Base-by-base conservation (phyloP, 2,329 filamentous ascomycete species). In the Stenocarpella maydis region DNA sequence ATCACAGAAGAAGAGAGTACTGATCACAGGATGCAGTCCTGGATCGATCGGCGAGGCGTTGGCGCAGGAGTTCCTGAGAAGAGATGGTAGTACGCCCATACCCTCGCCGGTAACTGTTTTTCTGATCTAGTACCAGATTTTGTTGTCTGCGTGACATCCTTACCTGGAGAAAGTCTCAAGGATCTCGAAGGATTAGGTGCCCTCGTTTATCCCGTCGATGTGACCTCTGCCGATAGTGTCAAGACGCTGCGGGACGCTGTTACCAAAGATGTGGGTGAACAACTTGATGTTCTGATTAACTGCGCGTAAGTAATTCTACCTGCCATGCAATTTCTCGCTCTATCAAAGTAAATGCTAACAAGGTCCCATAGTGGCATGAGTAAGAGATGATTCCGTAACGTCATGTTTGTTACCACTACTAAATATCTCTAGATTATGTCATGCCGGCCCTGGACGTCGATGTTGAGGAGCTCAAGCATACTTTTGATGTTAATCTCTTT, bases 401-500 rank as follows among this genome's bases (percentile, higher is more conserved):
- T 15, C 50, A 1, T n/a, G 17, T 2, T 10, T 19, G 3, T 34
- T n/a, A 3, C 17, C 50, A n/a, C 9, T 31, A 15, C 50, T 53
- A 34, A 53, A 12, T 31, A 34, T 12, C 7, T 53, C 17, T 19
- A 53, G 50, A 53, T 53, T 53, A 53, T 53, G 50, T 53, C 17
- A 53, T 53, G 50, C 50, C 50, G 28, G 50, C 50, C 21, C 28
- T 53, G 50, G 50, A 53, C 17, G 28, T 53, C 14, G 50, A 53
- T 53, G 19, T 53, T 34, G 50, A 53, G 50, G 50, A 53, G 28
- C 28, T 53, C 26, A 53, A 53, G 50, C 50, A 28, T 17, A 53
- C 34, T 34, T 53, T 53, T 53, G 50, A 53, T 53, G 50, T 53
- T 21, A 53, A 53, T 28, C 50, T 53, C 28, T 53, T 53, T 34